Percentiles rank a stretch among this genome's conserved stretches.
phyloP scores from a whole-genome alignment of 2,329 filamentous ascomycete species.

The Eurotiales sp. region DNA sequence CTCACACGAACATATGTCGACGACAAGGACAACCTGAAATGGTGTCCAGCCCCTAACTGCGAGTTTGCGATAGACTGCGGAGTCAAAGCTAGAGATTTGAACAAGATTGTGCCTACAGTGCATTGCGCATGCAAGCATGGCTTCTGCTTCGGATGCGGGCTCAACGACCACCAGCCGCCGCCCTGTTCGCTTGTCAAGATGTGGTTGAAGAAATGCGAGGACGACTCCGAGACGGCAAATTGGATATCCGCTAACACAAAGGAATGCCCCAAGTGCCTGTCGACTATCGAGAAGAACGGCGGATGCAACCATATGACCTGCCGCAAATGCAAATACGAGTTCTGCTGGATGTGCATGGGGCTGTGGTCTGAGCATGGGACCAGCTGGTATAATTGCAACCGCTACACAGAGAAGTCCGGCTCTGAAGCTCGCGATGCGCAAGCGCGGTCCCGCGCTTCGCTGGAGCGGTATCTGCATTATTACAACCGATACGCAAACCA shows the following conservation, averaged over 20 bases:
- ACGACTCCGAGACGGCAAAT: conserved; percentile 96
- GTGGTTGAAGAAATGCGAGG: conserved; percentile 97
- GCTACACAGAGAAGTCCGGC: conserved; percentile 94
- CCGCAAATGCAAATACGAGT: conserved; percentile 90
- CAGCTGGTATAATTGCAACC: conserved; percentile 99
- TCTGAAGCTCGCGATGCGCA: conserved; percentile 86
- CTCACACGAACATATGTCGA: conserved; percentile 95
- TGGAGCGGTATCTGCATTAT: conserved; percentile 97
- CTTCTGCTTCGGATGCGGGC: conserved; percentile 93
- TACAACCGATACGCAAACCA: conserved; percentile 99
- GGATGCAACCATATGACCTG: conserved; percentile 99
- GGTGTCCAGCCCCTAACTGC: conserved; percentile 98
- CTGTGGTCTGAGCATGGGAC: conserved; percentile 98
- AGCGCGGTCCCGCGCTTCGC: conserved; percentile 79
- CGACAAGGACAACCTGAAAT: conserved; percentile 91
- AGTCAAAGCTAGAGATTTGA: conserved; percentile 82
- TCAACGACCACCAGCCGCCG: conserved; percentile 87
- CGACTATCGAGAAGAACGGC: conserved; percentile 98
- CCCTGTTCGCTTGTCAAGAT: conserved; percentile 87
- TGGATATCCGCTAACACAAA: conserved; percentile 99
- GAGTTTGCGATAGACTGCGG: conserved; percentile 85
- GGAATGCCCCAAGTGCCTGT: conserved; percentile 92
- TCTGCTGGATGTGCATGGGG: conserved; percentile 99
- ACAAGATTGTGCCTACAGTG: conserved; percentile 83
- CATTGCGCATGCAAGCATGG: conserved; percentile 76